Base-by-base conservation (phyloP, 1,284 basidiomycete genomes). In the Apiotrichum domesticum region DNA sequence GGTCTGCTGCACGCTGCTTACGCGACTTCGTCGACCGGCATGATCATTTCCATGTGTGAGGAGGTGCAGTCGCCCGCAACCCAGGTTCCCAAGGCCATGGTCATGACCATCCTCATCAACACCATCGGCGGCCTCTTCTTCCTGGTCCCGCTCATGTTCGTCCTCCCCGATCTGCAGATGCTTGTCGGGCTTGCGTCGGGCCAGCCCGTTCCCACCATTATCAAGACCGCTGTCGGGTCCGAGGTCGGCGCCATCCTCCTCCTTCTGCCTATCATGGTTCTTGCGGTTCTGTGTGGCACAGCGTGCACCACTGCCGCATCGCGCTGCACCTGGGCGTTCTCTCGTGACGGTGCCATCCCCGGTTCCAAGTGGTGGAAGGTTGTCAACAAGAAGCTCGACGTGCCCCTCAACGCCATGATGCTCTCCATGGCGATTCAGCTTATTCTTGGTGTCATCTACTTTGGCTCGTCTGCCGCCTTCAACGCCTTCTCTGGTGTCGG, bases 261-360 rank as follows among this genome's bases (percentile, higher is more conserved):
- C 21, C 71, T 79, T 34, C 77, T 72, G 53, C 59, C 66, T 32
- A 55, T 79, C 62, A 67, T 79, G 43, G 69, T 79, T 52, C 71
- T 77, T 42, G 76, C 74, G 43, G 71, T 79, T 21, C 74, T 72
- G 9, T 68, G 77, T 69, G 54, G 77, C 63, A 51, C 74, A 62
- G 57, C 77, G 64, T 56, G 74, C 71, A 61, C 69, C 62, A 56
- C 78, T 50, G 70, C 68, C 10, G 58, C 70, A 13, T 72, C 66
- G 14, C 63, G 70, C 46, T 70, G 68, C 59, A 63, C 68, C 44
- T 72, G 70, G 70, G 68, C 68, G 58, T 79, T 79, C 62, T 66
- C 77, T 33, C 71, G 78, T 46, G 78, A 79, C 56, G 77, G 77
- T 37, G 78, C 72, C 57, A 72, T 79, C 43, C 77, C 77, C 14